phyloP scores from a whole-genome alignment of 2,329 filamentous ascomycete species.

The Bimuria novae-zelandiae region DNA sequence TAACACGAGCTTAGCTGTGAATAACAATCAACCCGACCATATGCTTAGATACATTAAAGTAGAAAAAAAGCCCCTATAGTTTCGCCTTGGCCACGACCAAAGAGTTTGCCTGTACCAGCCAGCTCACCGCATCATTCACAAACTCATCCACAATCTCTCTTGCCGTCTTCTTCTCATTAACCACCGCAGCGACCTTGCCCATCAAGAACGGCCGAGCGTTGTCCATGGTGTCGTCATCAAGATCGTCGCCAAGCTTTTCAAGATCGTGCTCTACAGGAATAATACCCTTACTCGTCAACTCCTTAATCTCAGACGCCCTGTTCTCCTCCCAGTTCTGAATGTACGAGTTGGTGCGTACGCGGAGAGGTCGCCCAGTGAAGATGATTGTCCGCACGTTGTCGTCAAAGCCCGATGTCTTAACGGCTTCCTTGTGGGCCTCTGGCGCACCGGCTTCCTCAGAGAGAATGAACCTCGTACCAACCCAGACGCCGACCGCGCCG shows the following conservation, averaged over 20 bases:
- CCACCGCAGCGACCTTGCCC: constrained; percentile 94
- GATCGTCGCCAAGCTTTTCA: constrained; percentile 71
- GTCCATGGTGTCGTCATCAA: constrained; percentile 85
- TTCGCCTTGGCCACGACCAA: constrained; percentile 54
- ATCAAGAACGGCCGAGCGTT: constrained; percentile 90
- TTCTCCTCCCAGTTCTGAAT: constrained; percentile 97
- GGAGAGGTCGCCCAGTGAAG: constrained; percentile 94
- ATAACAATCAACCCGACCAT: no score
- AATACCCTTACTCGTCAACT: constrained; percentile 83
- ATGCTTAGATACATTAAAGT: no score
- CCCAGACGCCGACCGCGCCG: constrained; percentile 91
- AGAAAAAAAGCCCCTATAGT: constrained; percentile 23
- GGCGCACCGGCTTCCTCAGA: constrained; percentile 93
- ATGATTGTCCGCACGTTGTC: constrained; percentile 98
- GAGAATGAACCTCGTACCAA: constrained; percentile 94
- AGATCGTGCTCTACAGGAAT: constrained; percentile 95
- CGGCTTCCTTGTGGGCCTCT: constrained; percentile 92
- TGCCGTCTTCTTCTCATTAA: constrained; percentile 88
- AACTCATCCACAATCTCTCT: constrained; percentile 95
- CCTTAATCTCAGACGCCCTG: constrained; percentile 86
- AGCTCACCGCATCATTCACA: constrained; percentile 76
- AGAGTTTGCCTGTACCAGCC: constrained; percentile 70
- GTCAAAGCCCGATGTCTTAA: constrained; percentile 87
- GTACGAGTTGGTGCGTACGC: constrained; percentile 91
- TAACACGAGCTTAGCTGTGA: no score